phyloP scores from a whole-genome alignment of 2,329 filamentous ascomycete genomes.

The Macrophomina tecta region DNA sequence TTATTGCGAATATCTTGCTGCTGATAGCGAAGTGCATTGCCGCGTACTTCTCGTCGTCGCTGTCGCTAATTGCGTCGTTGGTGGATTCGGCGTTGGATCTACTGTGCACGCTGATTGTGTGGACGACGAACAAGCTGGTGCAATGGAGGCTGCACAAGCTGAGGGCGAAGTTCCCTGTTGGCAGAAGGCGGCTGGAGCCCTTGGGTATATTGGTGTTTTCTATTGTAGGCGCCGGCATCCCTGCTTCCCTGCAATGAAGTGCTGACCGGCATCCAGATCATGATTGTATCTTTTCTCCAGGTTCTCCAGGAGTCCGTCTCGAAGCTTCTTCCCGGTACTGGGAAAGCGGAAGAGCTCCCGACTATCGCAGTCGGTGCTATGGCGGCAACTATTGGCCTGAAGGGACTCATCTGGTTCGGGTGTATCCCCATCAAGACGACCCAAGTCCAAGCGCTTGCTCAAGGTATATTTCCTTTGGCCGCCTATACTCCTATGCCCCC shows the following conservation, averaged over 20 bases:
- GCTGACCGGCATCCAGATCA: slow-evolving; percentile 40
- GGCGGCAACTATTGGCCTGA: slow-evolving; percentile 63
- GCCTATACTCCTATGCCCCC: too few species aligned
- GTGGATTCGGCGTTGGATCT: slow-evolving; percentile 67
- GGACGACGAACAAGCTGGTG: slow-evolving; percentile 65
- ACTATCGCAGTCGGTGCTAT: slow-evolving; percentile 63
- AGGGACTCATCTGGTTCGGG: slow-evolving; percentile 66
- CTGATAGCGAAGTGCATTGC: slow-evolving; percentile 63
- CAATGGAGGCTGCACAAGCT: slow-evolving; percentile 61
- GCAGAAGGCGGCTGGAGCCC: slow-evolving; percentile 60
- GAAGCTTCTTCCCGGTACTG: slow-evolving; percentile 60
- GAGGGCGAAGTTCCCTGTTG: slow-evolving; percentile 63
- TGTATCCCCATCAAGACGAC: slow-evolving; percentile 67
- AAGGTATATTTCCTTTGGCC: slow-evolving; percentile 40
- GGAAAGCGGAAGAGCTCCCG: slow-evolving; percentile 58
- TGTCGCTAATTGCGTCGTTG: slow-evolving; percentile 66
- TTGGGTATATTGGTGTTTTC: slow-evolving; percentile 62
- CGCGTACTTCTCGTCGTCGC: slow-evolving; percentile 61
- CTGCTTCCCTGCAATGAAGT: not conserved
- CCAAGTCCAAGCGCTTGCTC: slow-evolving; percentile 67
- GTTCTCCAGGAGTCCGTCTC: slow-evolving; percentile 66
- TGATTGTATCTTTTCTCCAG: slow-evolving; percentile 68
- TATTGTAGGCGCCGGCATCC: not conserved
- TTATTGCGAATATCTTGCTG: slow-evolving; percentile 64
- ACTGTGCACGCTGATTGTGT: slow-evolving; percentile 66